These are phyloP conservation scores for Singerocomus inundabilis DNA, from an alignment of 1,284 basidiomycete species.

Conservation along the genomic window DNA sequence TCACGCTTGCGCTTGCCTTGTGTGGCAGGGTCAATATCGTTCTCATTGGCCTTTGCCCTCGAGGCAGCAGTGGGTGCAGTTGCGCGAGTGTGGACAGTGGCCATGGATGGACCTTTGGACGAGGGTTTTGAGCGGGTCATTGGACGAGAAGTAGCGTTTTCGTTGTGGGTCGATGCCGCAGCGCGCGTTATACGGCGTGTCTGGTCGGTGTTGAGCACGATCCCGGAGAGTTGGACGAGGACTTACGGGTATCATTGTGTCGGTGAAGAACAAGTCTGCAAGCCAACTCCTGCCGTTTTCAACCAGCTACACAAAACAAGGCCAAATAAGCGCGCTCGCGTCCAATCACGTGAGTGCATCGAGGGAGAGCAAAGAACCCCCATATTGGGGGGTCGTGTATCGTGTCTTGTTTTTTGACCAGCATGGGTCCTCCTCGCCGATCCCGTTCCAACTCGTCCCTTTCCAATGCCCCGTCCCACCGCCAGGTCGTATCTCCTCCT, in stretches of 20 bases:
- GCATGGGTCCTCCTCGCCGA: conserved; percentile 32
- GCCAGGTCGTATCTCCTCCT: neutral
- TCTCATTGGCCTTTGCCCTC: conserved; percentile 46
- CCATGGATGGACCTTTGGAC: conserved; percentile 38
- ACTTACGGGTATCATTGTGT: conserved; percentile 35
- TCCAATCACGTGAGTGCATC: conserved; percentile 27
- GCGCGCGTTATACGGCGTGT: conserved; percentile 59
- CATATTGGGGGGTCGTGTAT: conserved; percentile 7
- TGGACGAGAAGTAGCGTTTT: conserved; percentile 61
- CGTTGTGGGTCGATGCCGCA: conserved; percentile 53
- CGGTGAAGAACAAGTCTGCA: conserved; percentile 19
- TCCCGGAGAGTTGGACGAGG: fast-evolving
- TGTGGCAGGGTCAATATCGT: conserved; percentile 42
- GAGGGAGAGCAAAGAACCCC: conserved; percentile 11
- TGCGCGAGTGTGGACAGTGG: conserved; percentile 40
- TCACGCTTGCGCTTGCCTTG: conserved; percentile 72
- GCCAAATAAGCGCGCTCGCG: conserved; percentile 36
- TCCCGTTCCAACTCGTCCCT: conserved; percentile 30
- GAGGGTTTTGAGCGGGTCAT: conserved; percentile 59
- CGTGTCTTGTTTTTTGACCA: neutral
- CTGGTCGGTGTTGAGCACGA: conserved; percentile 30
- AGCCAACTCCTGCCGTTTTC: conserved; percentile 33
- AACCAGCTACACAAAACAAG: conserved; percentile 33
- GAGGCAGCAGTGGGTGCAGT: conserved; percentile 49
- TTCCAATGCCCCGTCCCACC: conserved; percentile 13